phyloP scores from a whole-genome alignment of 192 early-diverging fungal species.

The Podochytrium sp. region DNA sequence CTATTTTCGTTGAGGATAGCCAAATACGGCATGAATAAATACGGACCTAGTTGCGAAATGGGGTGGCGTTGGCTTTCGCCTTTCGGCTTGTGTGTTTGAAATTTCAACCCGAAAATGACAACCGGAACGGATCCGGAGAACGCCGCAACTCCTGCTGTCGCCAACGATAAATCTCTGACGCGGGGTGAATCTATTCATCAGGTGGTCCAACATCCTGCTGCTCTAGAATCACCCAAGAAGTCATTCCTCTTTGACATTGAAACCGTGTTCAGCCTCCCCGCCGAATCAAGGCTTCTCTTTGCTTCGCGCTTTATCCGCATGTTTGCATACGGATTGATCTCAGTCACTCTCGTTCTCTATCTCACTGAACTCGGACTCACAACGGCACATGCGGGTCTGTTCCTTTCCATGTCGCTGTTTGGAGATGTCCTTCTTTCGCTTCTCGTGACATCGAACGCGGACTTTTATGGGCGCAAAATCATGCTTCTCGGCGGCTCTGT shows the following conservation, averaged over 20 bases:
- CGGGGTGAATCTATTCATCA: too few species aligned
- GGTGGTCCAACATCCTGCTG: too few species aligned
- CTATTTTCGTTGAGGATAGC: too few species aligned
- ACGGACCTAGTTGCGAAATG: too few species aligned
- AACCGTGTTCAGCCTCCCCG: constrained; percentile 3
- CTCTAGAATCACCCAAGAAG: background rate
- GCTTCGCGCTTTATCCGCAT: constrained; percentile 11
- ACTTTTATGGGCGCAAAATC: constrained; percentile 1
- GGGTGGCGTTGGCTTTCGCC: too few species aligned
- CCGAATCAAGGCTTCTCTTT: constrained; percentile 5
- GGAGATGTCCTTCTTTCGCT: constrained; percentile 24
- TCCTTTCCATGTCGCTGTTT: constrained; percentile 30
- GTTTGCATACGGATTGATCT: constrained; percentile 32
- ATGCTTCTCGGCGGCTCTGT: constrained; percentile 32
- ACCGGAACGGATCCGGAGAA: too few species aligned
- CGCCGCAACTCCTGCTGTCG: too few species aligned
- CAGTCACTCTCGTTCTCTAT: constrained; percentile 25
- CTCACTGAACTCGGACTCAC: constrained; percentile 19
- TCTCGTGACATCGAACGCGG: constrained; percentile 26
- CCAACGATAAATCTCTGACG: background rate
- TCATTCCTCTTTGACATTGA: background rate
- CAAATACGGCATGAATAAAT: too few species aligned
- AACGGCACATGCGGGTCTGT: background rate
- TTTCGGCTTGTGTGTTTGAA: too few species aligned
- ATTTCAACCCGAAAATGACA: too few species aligned